Percentiles rank a stretch among this genome's conserved stretches.
Conservation (phyloP, 2,329 filamentous ascomycete species). For the Pseudogymnoascus sp. region DNA sequence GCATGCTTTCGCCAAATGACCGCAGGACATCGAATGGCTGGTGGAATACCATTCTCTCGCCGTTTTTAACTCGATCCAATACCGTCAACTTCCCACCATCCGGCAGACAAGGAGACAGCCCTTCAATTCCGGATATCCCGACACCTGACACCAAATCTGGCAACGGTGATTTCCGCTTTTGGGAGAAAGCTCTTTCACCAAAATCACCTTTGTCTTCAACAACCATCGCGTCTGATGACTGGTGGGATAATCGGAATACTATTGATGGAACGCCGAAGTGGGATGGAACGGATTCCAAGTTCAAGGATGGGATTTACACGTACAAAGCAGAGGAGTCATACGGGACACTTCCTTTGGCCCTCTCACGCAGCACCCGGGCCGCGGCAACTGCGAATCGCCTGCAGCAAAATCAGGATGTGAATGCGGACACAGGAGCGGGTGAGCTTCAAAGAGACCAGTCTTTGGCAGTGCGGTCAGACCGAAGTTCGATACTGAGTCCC, state of each 20-base stretch:
- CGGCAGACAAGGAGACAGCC: conserved; percentile 17
- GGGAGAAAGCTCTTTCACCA: conserved; percentile 30
- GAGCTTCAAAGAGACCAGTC: conserved; percentile 1
- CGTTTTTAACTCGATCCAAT: conserved; percentile 44
- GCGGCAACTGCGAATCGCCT: neutral
- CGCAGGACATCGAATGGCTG: conserved; percentile 57
- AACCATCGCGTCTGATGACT: conserved; percentile 29
- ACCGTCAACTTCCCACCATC: conserved; percentile 20
- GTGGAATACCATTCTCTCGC: conserved; percentile 72
- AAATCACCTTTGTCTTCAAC: conserved; percentile 25
- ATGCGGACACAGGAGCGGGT: neutral
- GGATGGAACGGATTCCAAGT: conserved; percentile 12
- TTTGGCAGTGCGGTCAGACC: neutral
- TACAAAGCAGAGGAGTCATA: conserved; percentile 2
- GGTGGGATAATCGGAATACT: conserved; percentile 31
- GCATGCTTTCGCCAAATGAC: conserved; percentile 19
- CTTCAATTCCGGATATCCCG: conserved; percentile 24
- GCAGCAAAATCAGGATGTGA: neutral
- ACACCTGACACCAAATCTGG: conserved; percentile 23
- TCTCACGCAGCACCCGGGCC: conserved; percentile 3
- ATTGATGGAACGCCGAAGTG: conserved; percentile 15
- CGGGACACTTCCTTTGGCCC: neutral
- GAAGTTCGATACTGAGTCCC: neutral
- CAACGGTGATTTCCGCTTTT: conserved; percentile 21
- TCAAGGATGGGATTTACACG: conserved; percentile 5